phyloP scores from a whole-genome alignment of 2,329 filamentous ascomycete species.

The Nemania sp. region DNA sequence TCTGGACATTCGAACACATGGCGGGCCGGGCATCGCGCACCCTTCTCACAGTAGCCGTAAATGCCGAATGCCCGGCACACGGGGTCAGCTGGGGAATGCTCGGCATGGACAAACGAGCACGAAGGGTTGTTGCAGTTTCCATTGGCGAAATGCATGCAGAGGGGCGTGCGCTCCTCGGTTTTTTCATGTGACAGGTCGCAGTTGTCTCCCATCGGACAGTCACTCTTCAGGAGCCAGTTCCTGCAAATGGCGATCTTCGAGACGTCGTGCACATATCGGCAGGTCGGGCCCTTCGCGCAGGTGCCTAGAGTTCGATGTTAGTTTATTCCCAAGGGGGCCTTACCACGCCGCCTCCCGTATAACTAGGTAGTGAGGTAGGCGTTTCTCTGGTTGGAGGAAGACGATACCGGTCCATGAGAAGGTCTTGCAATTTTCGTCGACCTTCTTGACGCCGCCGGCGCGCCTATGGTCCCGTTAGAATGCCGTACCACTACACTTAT shows the following conservation, averaged over 20 bases:
- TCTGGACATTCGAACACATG: conserved; percentile 94
- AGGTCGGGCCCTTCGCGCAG: conserved; percentile 79
- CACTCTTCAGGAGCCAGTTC: conserved; percentile 77
- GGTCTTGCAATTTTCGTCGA: conserved; percentile 72
- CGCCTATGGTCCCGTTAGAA: conserved; percentile 51
- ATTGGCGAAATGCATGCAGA: conserved; percentile 87
- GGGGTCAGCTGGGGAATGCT: conserved; percentile 72
- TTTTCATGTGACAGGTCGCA: conserved; percentile 93
- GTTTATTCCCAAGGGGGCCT: conserved; percentile 43
- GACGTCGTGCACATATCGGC: conserved; percentile 81
- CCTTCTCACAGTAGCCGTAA: conserved; percentile 87
- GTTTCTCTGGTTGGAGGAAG: conserved; percentile 43
- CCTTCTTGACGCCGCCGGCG: conserved; percentile 64
- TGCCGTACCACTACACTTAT: conserved; percentile 27
- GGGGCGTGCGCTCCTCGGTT: conserved; percentile 79
- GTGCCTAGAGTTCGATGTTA: conserved; percentile 65
- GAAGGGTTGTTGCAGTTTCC: conserved; percentile 85
- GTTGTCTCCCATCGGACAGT: conserved; percentile 73
- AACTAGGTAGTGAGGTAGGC: conserved; percentile 39
- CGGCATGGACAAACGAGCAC: conserved; percentile 86
- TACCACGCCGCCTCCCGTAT: conserved; percentile 44
- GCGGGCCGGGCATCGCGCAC: conserved; percentile 73
- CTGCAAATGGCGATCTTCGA: conserved; percentile 89
- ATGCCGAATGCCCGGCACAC: conserved; percentile 85
- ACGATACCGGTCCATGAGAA: conserved; percentile 71